Conservation (phyloP, 306 rosid species). For the Trifolium fragiferum region DNA sequence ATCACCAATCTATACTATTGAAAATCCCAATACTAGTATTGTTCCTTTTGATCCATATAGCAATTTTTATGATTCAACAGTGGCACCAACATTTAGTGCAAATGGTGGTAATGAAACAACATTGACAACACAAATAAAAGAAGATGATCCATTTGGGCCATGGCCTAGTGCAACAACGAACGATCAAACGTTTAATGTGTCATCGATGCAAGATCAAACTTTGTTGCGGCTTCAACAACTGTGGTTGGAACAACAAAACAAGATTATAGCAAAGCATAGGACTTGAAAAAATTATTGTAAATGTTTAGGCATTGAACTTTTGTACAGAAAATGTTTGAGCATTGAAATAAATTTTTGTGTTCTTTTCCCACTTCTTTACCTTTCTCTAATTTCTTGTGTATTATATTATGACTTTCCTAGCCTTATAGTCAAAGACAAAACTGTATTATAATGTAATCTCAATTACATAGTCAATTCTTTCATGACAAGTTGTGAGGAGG, state of each 20-base stretch:
- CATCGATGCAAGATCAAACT: slow-evolving; percentile 45
- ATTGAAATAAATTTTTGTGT: slow-evolving; percentile 3
- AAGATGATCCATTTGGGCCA: slow-evolving; percentile 75
- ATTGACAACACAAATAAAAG: slow-evolving; percentile 3
- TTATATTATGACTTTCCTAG: not conserved
- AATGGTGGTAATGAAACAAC: slow-evolving; percentile 15
- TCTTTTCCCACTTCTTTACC: not conserved
- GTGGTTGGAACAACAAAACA: slow-evolving; percentile 82
- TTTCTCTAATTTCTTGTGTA: slow-evolving; percentile 1
- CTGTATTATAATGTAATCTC: no score
- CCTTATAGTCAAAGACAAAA: no score
- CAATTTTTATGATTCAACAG: not conserved
- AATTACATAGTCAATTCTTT: no score
- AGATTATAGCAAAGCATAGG: slow-evolving; percentile 68
- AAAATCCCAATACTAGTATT: not conserved
- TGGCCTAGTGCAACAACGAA: slow-evolving; percentile 25
- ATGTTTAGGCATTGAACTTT: slow-evolving; percentile 3
- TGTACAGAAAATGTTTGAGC: slow-evolving; percentile 16
- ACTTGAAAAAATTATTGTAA: slow-evolving; percentile 33
- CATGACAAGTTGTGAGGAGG: no score
- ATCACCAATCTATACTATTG: slow-evolving; percentile 15
- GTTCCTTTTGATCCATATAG: not conserved
- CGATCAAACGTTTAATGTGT: slow-evolving; percentile 33
- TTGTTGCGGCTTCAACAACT: slow-evolving; percentile 54
- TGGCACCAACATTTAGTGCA: slow-evolving; percentile 45